Evolutionary conservation across 2,329 filamentous ascomycete genomes (phyloP).

Genomic region (Fusarium sp.): DNA sequence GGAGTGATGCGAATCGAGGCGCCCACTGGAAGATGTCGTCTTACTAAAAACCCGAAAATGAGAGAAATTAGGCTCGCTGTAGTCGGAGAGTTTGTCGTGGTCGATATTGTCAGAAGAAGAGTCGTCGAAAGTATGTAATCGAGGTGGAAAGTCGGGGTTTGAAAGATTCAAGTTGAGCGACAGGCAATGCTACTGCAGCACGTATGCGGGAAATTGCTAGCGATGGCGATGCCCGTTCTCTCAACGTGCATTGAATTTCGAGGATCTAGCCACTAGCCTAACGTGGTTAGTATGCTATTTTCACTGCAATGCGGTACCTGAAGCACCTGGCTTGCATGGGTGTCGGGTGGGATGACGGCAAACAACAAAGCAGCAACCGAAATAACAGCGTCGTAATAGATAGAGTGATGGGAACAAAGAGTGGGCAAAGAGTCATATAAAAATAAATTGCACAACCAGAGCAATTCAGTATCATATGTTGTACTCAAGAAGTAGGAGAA

Average conservation of each 20-base stretch:
- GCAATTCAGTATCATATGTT: neutral
- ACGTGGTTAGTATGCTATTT: constrained; percentile 35
- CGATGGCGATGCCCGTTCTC: constrained; percentile 47
- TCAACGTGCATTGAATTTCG: constrained; percentile 38
- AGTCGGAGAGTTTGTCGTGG: constrained; percentile 6
- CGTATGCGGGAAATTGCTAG: constrained; percentile 55
- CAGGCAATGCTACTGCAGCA: constrained; percentile 33
- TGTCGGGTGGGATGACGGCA: constrained; percentile 30
- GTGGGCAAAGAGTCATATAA: neutral
- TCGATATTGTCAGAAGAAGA: constrained; percentile 19
- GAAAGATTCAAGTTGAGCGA: constrained; percentile 37
- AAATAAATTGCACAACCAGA: neutral
- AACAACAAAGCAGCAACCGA: constrained; percentile 12
- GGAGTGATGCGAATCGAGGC: constrained; percentile 10
- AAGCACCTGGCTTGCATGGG: constrained; percentile 27
- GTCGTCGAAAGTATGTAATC: constrained; percentile 13
- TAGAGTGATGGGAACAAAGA: neutral
- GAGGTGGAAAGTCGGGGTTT: constrained; percentile 33
- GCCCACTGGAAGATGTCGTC: neutral
- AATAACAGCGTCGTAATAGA: constrained; percentile 13
- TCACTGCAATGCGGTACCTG: constrained; percentile 43
- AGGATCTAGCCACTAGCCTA: constrained; percentile 37
- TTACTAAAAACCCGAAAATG: neutral
- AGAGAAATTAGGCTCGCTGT: constrained; percentile 1
- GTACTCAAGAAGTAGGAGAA: constrained; percentile 2